phyloP scores from a whole-genome alignment of 768 basidiomycete species.

The Psilocybe sp. region DNA sequence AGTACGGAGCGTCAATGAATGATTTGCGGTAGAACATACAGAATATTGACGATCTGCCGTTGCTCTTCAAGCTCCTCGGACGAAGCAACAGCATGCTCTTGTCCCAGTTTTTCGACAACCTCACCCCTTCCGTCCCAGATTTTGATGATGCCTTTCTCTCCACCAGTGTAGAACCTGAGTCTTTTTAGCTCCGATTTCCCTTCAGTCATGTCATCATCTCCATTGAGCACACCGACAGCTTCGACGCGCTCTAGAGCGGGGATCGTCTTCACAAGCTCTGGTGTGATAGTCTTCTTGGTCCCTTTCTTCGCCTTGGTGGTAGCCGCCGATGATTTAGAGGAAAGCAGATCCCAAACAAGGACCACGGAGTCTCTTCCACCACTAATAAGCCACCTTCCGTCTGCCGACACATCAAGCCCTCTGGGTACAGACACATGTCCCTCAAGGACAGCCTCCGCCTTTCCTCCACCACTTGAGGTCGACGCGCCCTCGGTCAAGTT shows the following conservation, averaged over 20 bases:
- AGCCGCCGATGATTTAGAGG: conserved; percentile 19
- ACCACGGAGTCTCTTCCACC: conserved; percentile 94
- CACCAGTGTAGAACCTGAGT: conserved; percentile 82
- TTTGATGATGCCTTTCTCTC: conserved; percentile 82
- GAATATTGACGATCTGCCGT: conserved; percentile 74
- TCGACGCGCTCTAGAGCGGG: conserved; percentile 85
- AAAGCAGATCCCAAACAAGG: conserved; percentile 83
- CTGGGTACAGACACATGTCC: conserved; percentile 95
- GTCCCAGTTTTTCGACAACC: conserved; percentile 57
- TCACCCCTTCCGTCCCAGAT: conserved; percentile 81
- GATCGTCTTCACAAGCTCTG: conserved; percentile 73
- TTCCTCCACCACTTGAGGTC: conserved; percentile 50
- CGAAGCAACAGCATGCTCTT: conserved; percentile 35
- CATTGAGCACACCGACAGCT: conserved; percentile 69
- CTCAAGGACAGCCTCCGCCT: conserved; percentile 81
- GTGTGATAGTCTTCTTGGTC: conserved; percentile 50
- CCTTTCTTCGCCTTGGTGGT: conserved; percentile 32
- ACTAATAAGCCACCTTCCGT: conserved; percentile 88
- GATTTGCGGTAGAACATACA: conserved; percentile 54
- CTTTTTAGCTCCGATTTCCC: conserved; percentile 34
- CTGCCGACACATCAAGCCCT: conserved; percentile 78
- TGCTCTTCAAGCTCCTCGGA: conserved; percentile 70
- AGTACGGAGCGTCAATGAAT: background rate
- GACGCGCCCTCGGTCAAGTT: conserved; percentile 71
- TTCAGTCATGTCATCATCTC: conserved; percentile 46